phyloP scores from a whole-genome alignment of 176 grass and related monocot species.

The Stipa capillata region DNA sequence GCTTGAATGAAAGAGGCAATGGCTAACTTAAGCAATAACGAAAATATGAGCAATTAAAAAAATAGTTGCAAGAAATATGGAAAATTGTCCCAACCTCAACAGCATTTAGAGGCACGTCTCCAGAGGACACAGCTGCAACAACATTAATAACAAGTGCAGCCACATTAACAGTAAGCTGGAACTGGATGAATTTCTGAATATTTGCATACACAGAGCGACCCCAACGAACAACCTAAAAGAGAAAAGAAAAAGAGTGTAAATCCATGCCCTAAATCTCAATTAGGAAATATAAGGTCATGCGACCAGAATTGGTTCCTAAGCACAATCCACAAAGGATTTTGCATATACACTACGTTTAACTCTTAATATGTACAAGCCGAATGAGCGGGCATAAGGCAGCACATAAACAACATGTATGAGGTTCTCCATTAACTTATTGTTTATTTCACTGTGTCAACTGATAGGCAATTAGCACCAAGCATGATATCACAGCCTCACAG shows the following conservation, averaged over 20 bases:
- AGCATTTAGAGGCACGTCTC: constrained; percentile 91
- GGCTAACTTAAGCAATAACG: background rate
- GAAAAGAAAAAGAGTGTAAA: constrained; percentile 7
- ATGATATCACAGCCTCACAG: background rate
- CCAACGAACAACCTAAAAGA: constrained; percentile 88
- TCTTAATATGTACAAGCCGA: background rate
- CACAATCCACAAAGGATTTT: constrained; percentile 6
- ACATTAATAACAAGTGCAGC: constrained; percentile 97
- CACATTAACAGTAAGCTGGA: constrained; percentile 96
- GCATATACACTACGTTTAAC: background rate
- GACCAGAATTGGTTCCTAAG: background rate
- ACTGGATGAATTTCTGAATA: constrained; percentile 99
- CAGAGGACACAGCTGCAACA: constrained; percentile 85
- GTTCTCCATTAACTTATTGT: background rate
- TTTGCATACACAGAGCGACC: constrained; percentile 96
- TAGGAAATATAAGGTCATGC: background rate
- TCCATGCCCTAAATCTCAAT: background rate
- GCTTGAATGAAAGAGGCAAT: background rate
- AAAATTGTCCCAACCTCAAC: constrained; percentile 57
- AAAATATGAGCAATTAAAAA: background rate
- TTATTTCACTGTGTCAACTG: background rate
- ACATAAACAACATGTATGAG: background rate
- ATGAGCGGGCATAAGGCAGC: background rate
- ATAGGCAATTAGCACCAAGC: constrained; percentile 9
- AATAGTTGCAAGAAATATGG: background rate